Evolutionary conservation across 768 basidiomycete species (phyloP), one percentile per base, ranked within the genome.

Genomic region (Lactifluus subvellereus): DNA sequence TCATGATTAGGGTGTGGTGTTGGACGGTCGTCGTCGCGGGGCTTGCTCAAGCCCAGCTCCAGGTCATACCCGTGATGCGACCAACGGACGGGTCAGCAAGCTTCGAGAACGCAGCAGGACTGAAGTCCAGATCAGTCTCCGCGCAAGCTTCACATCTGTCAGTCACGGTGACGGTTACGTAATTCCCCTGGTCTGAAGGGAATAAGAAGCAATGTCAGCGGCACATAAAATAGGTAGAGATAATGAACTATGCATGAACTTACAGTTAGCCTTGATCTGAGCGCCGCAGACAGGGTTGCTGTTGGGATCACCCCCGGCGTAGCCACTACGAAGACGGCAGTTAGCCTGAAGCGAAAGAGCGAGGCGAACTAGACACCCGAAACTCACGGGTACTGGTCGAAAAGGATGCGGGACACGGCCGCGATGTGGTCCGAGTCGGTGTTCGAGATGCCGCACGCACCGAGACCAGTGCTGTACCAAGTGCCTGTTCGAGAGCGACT

Each of bases 281-380:
- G 74, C 78, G 67, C 75, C 75, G 71, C 91, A 93, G 59, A 93
- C 72, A 38, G 91, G 89, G 76, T 94, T 91, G 59, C 66, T 69
- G 73, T 92, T 93, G 32, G 90, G 87, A 77, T 93, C 83, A 6
- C 54, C 77, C 30, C 80, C 79, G 18, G 73, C 56, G 71, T 84
- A 87, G 10, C 78, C 81, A 50, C 87, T 89, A 57, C 35, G 45
- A 51, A 35, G 50, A 22, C 7, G 10, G 22, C n/a, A 6, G 30
- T 59, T 27, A 57, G 18, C 33, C 14, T 54, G 32, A 38, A 30
- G 30, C 16, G 32, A 13, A 22, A 10, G 2, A 38, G 11, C 32
- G 33, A 50, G n/a, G 20, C 30, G 22, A 32, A 9, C 18, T 40
- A 38, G 42, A 1, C 6, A 47, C 20, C 22, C 18, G 27, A 18